These are phyloP conservation scores for Colletotrichum australisinense DNA, from an alignment of 2,329 filamentous ascomycete species.

Conservation along the genomic window DNA sequence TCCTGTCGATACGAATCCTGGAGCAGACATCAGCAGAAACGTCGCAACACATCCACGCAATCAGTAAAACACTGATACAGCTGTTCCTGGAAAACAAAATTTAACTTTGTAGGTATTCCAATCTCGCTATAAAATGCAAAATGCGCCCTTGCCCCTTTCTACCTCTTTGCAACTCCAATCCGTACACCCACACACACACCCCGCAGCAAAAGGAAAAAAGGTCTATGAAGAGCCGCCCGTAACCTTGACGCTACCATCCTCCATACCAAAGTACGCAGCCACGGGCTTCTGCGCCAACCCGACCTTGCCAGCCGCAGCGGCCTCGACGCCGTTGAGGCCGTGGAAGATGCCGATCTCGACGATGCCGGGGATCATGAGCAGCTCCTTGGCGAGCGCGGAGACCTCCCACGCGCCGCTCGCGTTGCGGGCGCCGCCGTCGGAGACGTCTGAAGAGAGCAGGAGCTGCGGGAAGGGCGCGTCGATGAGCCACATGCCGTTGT, in stretches of 20 bases:
- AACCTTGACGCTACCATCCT: conserved; percentile 76
- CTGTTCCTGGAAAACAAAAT: background rate
- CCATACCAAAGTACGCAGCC: conserved; percentile 94
- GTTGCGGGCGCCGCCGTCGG: conserved; percentile 46
- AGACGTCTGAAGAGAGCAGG: conserved; percentile 67
- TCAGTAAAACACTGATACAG: background rate
- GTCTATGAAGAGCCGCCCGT: conserved; percentile 15
- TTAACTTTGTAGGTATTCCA: background rate
- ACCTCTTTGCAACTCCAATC: too few relatives aligned
- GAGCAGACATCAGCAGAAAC: background rate
- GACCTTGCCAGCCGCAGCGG: conserved; percentile 61
- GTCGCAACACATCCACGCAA: background rate
- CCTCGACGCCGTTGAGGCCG: conserved; percentile 81
- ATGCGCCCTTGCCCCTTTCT: background rate
- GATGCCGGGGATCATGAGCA: conserved; percentile 87
- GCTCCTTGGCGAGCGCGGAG: conserved; percentile 74
- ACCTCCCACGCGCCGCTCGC: conserved; percentile 83
- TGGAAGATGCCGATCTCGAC: conserved; percentile 93
- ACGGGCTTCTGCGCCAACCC: conserved; percentile 89
- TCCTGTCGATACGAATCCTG: background rate
- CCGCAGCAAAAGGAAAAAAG: too few relatives aligned
- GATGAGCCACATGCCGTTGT: conserved; percentile 79
- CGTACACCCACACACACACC: too few relatives aligned
- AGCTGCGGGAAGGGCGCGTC: conserved; percentile 89
- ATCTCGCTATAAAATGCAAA: background rate